These are phyloP conservation scores for Echites panduratus DNA, from an alignment of 257 asterid species.

Conservation along the genomic window DNA sequence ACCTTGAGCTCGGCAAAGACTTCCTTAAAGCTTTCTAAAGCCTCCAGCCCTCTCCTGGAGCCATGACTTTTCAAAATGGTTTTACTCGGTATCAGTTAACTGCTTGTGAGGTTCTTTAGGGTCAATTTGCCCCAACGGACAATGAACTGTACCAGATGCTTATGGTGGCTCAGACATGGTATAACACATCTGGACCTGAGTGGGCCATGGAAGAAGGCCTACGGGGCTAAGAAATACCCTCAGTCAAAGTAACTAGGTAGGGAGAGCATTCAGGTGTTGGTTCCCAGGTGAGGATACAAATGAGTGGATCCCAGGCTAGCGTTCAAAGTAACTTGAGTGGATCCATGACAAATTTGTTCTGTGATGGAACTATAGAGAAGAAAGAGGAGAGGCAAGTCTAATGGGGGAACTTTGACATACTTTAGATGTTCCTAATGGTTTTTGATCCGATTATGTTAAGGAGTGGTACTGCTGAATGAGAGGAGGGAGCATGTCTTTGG, in stretches of 20 bases:
- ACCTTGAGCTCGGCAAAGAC: constrained; percentile 57
- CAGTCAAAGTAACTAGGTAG: constrained; percentile 13
- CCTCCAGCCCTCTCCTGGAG: constrained; percentile 23
- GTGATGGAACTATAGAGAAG: constrained; percentile 19
- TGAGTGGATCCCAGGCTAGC: no score
- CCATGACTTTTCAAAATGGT: constrained; percentile 43
- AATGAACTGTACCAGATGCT: constrained; percentile 42
- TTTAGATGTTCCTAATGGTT: constrained; percentile 47
- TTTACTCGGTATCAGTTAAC: constrained; percentile 47
- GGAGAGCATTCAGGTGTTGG: constrained; percentile 7
- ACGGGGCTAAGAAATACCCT: background rate
- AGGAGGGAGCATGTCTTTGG: constrained; percentile 17
- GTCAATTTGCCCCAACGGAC: constrained; percentile 58
- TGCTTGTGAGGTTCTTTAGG: constrained; percentile 58
- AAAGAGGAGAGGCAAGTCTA: constrained; percentile 19
- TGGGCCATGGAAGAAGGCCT: constrained; percentile 61
- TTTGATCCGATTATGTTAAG: constrained; percentile 67
- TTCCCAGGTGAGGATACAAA: background rate
- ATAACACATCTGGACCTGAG: constrained; percentile 54
- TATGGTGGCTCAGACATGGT: constrained; percentile 57
- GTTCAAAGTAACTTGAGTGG: no score
- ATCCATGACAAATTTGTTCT: constrained; percentile 20
- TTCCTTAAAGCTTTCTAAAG: constrained; percentile 33
- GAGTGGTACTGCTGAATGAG: constrained; percentile 47
- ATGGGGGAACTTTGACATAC: background rate